Conservation (phyloP, 2,329 filamentous ascomycete genomes). For the Cytospora paraplurivora region DNA sequence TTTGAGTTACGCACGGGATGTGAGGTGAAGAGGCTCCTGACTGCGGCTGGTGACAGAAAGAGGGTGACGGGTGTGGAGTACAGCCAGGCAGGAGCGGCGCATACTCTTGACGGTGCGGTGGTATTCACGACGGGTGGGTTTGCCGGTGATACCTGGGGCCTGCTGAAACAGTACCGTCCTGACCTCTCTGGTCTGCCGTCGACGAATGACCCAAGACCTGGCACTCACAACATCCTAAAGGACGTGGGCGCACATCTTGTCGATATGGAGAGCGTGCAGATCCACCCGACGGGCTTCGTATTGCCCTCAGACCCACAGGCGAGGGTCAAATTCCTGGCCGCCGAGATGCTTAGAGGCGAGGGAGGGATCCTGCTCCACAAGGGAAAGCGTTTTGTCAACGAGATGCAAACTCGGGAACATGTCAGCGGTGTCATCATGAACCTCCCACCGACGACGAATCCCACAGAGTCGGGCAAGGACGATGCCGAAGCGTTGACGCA, state of each 20-base stretch:
- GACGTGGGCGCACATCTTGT: conserved; percentile 46
- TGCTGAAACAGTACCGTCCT: conserved; percentile 58
- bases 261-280: conserved; percentile 60
- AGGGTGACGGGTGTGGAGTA: conserved; percentile 57
- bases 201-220: conserved; percentile 62
- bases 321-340: conserved; percentile 62
- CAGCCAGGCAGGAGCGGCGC: conserved; percentile 38
- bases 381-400: conserved; percentile 62
- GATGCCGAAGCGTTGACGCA: conserved; percentile 44
- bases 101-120: conserved; percentile 53
- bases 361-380: conserved; percentile 57
- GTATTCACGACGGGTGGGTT: conserved; percentile 65
- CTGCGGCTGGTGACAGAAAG: conserved; percentile 30
- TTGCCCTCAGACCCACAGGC: conserved; percentile 50
- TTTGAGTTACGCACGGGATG: conserved; percentile 56
- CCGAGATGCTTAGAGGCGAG: conserved; percentile 64
- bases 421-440: conserved; percentile 56
- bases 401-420: conserved; percentile 60
- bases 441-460: conserved; percentile 33
- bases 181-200: conserved; percentile 63
- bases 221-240: conserved; percentile 49
- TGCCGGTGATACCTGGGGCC: conserved; percentile 59
- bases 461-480: background rate
- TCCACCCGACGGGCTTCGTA: conserved; percentile 67
- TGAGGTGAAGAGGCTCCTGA: conserved; percentile 55